Evolutionary conservation across 2,329 filamentous ascomycete species (phyloP).

Genomic region (Scedosporium aurantiacum): DNA sequence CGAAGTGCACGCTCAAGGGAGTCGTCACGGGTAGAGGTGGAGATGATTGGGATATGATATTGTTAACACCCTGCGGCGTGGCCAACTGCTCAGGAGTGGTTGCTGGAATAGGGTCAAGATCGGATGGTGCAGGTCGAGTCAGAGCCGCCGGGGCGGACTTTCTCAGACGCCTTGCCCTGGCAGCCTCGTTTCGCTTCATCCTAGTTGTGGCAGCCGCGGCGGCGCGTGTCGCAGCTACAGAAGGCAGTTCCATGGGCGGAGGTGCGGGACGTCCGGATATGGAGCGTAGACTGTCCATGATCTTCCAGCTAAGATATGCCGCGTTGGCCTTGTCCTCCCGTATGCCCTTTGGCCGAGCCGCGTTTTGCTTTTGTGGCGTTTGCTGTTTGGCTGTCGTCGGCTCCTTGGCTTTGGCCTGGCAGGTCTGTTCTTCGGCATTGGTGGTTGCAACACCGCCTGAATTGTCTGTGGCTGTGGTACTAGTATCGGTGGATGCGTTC

Average conservation of each 20-base stretch:
- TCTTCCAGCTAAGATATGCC: constrained; percentile 32
- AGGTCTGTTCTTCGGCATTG: neutral
- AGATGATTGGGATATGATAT: neutral
- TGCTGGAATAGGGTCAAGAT: neutral
- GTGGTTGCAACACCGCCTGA: too few relatives aligned
- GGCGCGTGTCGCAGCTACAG: neutral
- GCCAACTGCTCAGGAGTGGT: too few relatives aligned
- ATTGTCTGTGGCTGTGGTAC: too few relatives aligned
- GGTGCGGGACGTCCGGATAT: constrained; percentile 17
- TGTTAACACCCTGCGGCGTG: neutral
- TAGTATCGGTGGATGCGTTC: too few relatives aligned
- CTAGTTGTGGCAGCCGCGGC: neutral
- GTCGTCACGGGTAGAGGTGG: neutral
- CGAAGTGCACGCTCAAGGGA: neutral
- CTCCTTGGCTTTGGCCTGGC: neutral
- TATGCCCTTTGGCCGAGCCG: constrained; percentile 11
- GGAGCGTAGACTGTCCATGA: constrained; percentile 26
- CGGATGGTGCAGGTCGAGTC: constrained; percentile 5
- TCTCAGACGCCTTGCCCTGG: constrained; percentile 14
- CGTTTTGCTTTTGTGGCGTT: neutral
- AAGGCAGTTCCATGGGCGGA: constrained; percentile 1
- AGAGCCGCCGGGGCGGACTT: constrained; percentile 29
- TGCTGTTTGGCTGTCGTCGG: neutral
- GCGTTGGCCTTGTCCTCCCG: constrained; percentile 35
- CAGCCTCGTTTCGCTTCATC: neutral